These are phyloP conservation scores for Colletotrichum graminicola DNA, from an alignment of 2,329 filamentous ascomycete species.

Conservation along the genomic window DNA sequence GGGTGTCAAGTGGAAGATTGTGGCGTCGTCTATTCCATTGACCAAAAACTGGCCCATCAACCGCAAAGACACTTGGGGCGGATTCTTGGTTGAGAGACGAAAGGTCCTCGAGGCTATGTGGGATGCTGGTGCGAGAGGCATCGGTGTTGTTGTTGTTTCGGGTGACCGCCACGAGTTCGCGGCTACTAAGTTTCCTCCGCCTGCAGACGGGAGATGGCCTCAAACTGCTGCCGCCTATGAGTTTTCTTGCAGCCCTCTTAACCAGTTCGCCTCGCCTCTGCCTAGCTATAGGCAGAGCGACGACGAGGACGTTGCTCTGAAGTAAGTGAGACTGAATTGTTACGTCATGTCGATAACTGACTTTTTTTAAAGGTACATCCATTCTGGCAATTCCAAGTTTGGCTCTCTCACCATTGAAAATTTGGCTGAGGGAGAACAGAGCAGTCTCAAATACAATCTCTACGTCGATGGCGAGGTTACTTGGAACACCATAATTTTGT, in stretches of 20 bases:
- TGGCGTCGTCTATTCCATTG: slow-evolving; percentile 91
- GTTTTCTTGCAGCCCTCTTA: slow-evolving; percentile 91
- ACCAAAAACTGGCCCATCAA: slow-evolving; percentile 98
- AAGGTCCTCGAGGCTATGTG: slow-evolving; percentile 91
- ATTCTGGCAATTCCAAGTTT: slow-evolving; percentile 90
- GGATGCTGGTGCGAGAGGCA: slow-evolving; percentile 80
- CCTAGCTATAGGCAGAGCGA: slow-evolving; percentile 87
- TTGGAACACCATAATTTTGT: slow-evolving; percentile 75
- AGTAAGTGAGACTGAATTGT: slow-evolving; percentile 68
- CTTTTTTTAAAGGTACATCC: slow-evolving; percentile 71
- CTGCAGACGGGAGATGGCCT: slow-evolving; percentile 70
- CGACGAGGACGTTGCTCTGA: slow-evolving; percentile 83
- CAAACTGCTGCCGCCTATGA: slow-evolving; percentile 80
- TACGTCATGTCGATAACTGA: slow-evolving; percentile 41
- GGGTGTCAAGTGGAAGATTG: slow-evolving; percentile 92
- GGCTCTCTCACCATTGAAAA: slow-evolving; percentile 84
- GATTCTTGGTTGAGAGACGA: slow-evolving; percentile 84
- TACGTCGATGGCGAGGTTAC: slow-evolving; percentile 84
- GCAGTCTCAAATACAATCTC: slow-evolving; percentile 81
- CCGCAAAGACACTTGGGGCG: slow-evolving; percentile 91
- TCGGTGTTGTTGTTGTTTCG: slow-evolving; percentile 85
- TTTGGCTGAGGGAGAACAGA: slow-evolving; percentile 72
- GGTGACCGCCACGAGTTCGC: slow-evolving; percentile 98
- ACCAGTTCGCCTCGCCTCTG: slow-evolving; percentile 92
- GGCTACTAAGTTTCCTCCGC: slow-evolving; percentile 82